Base-by-base conservation (phyloP, 2,329 filamentous ascomycete species). In the Venturia pyrina region DNA sequence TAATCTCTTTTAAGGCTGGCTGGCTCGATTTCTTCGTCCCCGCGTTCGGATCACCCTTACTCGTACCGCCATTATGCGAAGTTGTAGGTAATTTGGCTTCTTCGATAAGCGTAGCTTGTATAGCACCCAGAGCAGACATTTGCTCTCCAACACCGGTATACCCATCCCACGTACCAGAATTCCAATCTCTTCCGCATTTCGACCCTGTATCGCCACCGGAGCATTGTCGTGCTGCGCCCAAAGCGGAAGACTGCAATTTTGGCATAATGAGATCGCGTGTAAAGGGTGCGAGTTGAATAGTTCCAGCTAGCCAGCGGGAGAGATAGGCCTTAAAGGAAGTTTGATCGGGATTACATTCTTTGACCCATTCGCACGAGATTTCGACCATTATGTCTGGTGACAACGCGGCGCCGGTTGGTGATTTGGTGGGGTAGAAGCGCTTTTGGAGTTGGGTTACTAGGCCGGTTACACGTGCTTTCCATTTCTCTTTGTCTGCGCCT, bases 271-370 rank as follows among this genome's bases (percentile, higher is more conserved):
- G 75, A 3, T 75, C 65, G 3, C 76, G 75, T 24, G 87, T 81
- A 24, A 80, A 81, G 11, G 87, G 84, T 67, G 85, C 79, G 75
- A 87, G 79, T 63, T 81, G 73, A 43, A 83, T 79, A 3, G 85
- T 81, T 59, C 82, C 79, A 76, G 82, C 87, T 78, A 88, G 83
- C 77, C 86, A 88, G 65, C 86, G 84, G 34, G 85, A 79, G 40
- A 89, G 79, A 72, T 87, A 88, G 56, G 81, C 87, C 76, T 90
- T 91, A 81, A 87, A 89, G 10, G 84, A 85, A 70, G 81, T 82
- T 80, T 87, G 86, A 74, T 89, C 87, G 62, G 76, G 79, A 72
- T 85, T 83, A 75, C 88, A 91, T 0, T 72, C 78, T 64, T 77
- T 75, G 67, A 78, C 75, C 4, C 75, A 41, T 53, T 90, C 88